These are phyloP conservation scores for Citrullus colocynthis DNA, from an alignment of 306 rosid species.

Conservation along the genomic window DNA sequence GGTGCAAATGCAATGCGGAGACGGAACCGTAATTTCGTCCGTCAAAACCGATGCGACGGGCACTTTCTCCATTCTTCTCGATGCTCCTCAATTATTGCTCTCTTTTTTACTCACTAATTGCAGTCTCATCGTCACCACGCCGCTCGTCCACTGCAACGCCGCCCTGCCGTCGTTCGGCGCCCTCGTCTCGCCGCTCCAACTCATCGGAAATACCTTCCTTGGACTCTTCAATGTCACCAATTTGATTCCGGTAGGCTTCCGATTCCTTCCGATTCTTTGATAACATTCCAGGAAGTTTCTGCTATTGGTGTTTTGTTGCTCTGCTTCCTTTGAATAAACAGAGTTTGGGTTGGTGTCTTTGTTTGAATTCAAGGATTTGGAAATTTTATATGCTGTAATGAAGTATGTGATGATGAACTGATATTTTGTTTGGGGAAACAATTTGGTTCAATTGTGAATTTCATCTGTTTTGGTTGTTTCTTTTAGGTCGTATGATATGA, in stretches of 20 bases:
- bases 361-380: no score
- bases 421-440: no score
- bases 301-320: neutral
- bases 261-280: neutral
- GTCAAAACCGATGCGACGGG: neutral
- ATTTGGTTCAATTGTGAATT: no score
- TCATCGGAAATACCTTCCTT: neutral
- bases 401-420: neutral
- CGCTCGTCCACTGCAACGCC: neutral
- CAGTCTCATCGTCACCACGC: neutral
- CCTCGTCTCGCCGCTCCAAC: neutral
- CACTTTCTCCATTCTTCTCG: neutral
- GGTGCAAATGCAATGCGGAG: conserved; percentile 3
- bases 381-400: neutral
- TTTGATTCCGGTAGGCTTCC: neutral
- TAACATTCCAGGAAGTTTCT: neutral
- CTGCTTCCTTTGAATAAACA: neutral
- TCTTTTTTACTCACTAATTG: neutral
- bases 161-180: neutral
- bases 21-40: neutral
- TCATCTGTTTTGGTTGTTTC: no score
- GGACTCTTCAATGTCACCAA: conserved; percentile 5
- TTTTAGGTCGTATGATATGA: no score
- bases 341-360: neutral
- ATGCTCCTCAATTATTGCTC: neutral